phyloP scores from a whole-genome alignment of 2,329 filamentous ascomycete species.

The Mycosphaerelloides madeirae region DNA sequence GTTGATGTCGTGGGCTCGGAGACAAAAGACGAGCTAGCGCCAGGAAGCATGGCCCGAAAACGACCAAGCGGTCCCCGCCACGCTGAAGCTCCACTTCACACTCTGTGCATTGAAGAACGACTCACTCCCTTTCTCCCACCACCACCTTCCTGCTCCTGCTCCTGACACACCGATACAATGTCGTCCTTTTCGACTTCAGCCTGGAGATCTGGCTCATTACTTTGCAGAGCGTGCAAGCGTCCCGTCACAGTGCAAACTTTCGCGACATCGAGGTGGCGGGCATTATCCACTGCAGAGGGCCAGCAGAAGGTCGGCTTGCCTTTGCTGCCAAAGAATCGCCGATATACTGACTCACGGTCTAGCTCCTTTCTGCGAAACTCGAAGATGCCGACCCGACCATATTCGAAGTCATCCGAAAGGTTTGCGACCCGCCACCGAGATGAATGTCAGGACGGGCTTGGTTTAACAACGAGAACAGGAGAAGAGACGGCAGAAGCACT shows the following conservation, averaged over 20 bases:
- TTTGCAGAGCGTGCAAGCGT: conserved; percentile 29
- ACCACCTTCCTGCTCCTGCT: conserved; percentile 1
- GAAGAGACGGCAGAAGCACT: conserved; percentile 93
- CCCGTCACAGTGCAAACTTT: conserved; percentile 27
- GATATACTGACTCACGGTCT: conserved; percentile 10
- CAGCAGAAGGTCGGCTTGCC: conserved; percentile 43
- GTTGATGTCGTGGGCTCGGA: no score
- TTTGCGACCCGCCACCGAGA: conserved; percentile 38
- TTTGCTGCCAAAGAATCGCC: not conserved
- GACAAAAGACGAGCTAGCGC: no score
- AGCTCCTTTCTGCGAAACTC: conserved; percentile 77
- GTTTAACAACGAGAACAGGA: conserved; percentile 54
- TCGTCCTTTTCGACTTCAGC: conserved; percentile 38
- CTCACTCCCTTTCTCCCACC: not conserved
- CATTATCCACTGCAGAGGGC: conserved; percentile 38
- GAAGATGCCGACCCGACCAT: conserved; percentile 81
- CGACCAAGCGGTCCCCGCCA: no score
- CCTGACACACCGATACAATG: conserved; percentile 36
- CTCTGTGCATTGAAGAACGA: no score
- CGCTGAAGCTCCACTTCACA: no score
- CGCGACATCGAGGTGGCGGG: conserved; percentile 35
- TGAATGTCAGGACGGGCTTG: conserved; percentile 1
- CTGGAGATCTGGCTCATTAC: conserved; percentile 37
- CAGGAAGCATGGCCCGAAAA: no score
- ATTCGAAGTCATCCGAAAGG: conserved; percentile 86